Conservation (phyloP, 768 basidiomycete genomes). For the Dacryopinax primogenitus region DNA sequence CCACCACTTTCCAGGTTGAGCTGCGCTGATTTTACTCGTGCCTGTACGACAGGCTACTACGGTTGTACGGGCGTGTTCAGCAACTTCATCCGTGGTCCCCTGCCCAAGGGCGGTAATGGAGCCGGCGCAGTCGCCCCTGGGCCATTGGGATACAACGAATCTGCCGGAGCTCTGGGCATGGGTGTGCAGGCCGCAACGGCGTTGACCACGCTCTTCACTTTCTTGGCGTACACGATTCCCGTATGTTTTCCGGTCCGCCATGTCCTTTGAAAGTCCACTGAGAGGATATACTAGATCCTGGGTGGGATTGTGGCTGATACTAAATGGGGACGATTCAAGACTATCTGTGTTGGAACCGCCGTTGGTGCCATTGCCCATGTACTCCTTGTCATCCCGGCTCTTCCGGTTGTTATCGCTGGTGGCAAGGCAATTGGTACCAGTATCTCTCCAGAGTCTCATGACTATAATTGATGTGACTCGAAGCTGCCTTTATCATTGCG, state of each 20-base stretch:
- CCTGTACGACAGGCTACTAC: slow-evolving; percentile 17
- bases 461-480: not conserved
- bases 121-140: slow-evolving; percentile 23
- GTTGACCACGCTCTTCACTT: slow-evolving; percentile 20
- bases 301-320: slow-evolving; percentile 27
- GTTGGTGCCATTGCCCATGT: slow-evolving; percentile 24
- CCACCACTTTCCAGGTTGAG: not conserved
- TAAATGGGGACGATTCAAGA: slow-evolving; percentile 26
- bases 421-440: slow-evolving; percentile 18
- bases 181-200: slow-evolving; percentile 22
- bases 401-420: slow-evolving; percentile 22
- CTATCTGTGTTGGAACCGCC: slow-evolving; percentile 22
- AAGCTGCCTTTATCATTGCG: slow-evolving; percentile 21
- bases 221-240: slow-evolving; percentile 24
- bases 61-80: slow-evolving; percentile 20
- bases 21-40: not conserved
- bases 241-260: slow-evolving; percentile 10
- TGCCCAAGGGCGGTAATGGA: slow-evolving; percentile 22
- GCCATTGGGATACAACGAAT: slow-evolving; percentile 17
- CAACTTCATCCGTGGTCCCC: slow-evolving; percentile 23
- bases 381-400: slow-evolving; percentile 24
- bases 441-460: not conserved
- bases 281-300: slow-evolving; percentile 12
- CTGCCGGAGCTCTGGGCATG: slow-evolving; percentile 23
- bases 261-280: not conserved